Conservation (phyloP, 2,329 filamentous ascomycete species). For the Xylariomycetidae sp. region DNA sequence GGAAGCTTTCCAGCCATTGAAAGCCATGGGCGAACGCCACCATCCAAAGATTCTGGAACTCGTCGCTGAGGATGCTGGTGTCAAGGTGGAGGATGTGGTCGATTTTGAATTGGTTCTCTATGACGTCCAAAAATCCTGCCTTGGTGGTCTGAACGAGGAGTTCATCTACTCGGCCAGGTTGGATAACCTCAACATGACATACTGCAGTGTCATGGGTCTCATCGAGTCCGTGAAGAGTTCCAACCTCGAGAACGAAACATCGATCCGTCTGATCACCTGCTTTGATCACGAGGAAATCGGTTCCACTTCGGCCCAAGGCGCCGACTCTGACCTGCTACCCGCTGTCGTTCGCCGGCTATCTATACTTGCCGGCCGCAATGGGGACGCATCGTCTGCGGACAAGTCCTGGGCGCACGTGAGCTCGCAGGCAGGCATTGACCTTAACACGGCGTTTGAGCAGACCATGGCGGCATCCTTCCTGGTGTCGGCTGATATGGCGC, state of each 20-base stretch:
- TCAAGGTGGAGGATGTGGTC: conserved; percentile 63
- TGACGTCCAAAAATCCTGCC: conserved; percentile 83
- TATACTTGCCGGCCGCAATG: conserved; percentile 60
- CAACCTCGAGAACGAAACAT: conserved; percentile 67
- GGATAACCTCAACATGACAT: conserved; percentile 95
- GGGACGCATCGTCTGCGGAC: conserved; percentile 45
- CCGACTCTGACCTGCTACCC: conserved; percentile 86
- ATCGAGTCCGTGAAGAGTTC: conserved; percentile 66
- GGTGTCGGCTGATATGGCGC: conserved; percentile 95
- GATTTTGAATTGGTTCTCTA: conserved; percentile 98
- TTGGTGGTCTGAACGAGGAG: conserved; percentile 88
- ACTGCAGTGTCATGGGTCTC: conserved; percentile 80
- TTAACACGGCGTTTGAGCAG: conserved; percentile 85
- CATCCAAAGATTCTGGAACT: conserved; percentile 82
- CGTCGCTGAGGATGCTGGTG: conserved; percentile 72
- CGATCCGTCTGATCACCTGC: conserved; percentile 85
- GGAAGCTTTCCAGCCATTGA: conserved; percentile 66
- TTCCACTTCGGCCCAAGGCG: conserved; percentile 85
- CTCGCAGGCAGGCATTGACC: conserved; percentile 50
- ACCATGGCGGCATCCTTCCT: conserved; percentile 87
- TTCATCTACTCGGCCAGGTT: conserved; percentile 94
- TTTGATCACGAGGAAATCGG: conserved; percentile 99
- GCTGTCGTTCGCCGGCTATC: conserved; percentile 81
- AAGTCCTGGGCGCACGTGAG: conserved; percentile 57
- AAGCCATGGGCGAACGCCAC: conserved; percentile 73